Evolutionary conservation across 148 eudicot genomes (phyloP).

Genomic region (Rhododendron simsii): DNA sequence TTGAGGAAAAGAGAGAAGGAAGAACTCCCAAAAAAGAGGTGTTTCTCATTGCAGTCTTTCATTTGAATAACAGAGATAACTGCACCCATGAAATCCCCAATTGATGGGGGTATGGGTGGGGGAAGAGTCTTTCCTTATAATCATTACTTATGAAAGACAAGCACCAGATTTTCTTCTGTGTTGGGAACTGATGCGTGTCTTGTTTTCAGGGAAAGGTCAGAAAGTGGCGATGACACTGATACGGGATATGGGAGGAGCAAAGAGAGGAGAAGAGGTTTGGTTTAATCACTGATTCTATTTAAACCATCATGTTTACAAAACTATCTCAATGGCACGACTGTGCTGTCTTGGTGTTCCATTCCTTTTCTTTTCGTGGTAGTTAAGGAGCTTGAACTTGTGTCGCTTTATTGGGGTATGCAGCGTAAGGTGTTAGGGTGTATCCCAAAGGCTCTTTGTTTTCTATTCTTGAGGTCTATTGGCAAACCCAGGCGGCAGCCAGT

Average conservation of each 20-base stretch:
- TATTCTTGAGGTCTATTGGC: neutral
- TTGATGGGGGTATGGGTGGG: neutral
- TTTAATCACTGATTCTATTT: neutral
- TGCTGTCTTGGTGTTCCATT: neutral
- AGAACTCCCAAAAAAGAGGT: constrained; percentile 49
- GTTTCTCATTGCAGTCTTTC: constrained; percentile 7
- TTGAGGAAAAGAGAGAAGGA: constrained; percentile 35
- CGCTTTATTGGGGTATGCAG: neutral
- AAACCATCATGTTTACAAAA: neutral
- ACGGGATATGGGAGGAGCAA: constrained; percentile 28
- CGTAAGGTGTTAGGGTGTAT: neutral
- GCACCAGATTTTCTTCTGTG: constrained; percentile 1
- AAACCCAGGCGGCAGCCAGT: neutral
- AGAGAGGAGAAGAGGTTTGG: constrained; percentile 50
- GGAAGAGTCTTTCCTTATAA: neutral
- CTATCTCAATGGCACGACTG: neutral
- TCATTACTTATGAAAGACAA: neutral
- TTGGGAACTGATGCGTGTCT: neutral
- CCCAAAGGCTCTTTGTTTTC: neutral
- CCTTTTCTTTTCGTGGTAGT: neutral
- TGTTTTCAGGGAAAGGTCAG: constrained; percentile 44
- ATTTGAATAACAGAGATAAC: neutral
- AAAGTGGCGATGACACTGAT: constrained; percentile 34
- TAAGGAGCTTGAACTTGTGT: neutral
- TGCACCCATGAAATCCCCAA: neutral